Conservation (phyloP, 148 eudicot species). For the Chenopodium suecicum region DNA sequence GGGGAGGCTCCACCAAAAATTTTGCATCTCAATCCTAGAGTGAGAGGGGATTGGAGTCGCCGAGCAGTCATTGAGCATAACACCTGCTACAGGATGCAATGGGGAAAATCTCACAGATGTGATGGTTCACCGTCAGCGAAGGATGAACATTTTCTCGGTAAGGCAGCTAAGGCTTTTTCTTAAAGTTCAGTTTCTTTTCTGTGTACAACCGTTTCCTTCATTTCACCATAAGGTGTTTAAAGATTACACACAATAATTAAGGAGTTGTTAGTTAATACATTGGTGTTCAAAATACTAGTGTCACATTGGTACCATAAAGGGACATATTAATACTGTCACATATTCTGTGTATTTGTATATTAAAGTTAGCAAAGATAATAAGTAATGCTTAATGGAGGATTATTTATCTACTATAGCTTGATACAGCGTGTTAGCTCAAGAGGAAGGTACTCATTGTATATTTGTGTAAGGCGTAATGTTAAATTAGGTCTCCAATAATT, state of each 20-base stretch:
- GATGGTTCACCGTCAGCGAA: constrained; percentile 66
- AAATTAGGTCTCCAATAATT: no score
- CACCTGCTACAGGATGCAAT: constrained; percentile 96
- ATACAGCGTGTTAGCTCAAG: no score
- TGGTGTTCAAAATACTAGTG: not conserved
- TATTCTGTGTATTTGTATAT: no score
- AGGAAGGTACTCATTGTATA: no score
- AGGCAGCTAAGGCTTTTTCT: constrained; percentile 26
- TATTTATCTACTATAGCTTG: no score
- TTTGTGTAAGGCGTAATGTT: no score
- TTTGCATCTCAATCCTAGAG: constrained; percentile 90
- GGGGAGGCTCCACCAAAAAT: constrained; percentile 98
- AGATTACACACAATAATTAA: not conserved
- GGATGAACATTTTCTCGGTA: constrained; percentile 81
- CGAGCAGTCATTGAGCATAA: constrained; percentile 87
- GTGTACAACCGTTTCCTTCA: not conserved
- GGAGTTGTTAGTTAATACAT: not conserved
- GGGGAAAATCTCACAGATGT: constrained; percentile 93
- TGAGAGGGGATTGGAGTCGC: constrained; percentile 94
- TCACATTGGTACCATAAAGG: no score
- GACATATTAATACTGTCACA: not conserved
- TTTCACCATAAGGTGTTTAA: not conserved
- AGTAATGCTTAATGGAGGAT: no score
- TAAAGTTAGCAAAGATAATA: no score
- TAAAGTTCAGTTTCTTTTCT: constrained; percentile 18